phyloP scores from a whole-genome alignment of 140 eudicot genomes.

The Stevia rebaudiana region DNA sequence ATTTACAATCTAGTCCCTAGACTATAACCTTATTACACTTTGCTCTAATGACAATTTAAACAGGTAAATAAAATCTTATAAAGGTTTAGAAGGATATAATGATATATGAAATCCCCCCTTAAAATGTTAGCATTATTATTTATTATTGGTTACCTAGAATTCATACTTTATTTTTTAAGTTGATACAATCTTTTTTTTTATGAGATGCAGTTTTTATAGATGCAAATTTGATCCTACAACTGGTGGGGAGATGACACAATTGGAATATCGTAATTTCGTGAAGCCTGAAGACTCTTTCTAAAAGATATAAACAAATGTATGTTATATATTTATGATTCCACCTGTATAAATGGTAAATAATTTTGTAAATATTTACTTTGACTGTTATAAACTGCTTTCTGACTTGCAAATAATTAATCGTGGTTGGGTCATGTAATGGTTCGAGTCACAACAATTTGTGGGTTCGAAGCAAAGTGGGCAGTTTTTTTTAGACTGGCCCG shows the following conservation, averaged over 20 bases:
- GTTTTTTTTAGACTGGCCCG: too few relatives aligned
- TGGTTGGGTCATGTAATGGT: too few relatives aligned
- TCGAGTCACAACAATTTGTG: too few relatives aligned
- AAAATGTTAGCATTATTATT: neutral
- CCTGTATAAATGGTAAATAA: constrained; percentile 14
- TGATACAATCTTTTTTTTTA: neutral
- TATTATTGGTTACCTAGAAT: neutral
- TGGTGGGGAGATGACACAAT: constrained; percentile 85
- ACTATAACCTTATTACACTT: neutral
- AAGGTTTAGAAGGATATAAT: neutral
- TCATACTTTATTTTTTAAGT: neutral
- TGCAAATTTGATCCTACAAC: constrained; percentile 76
- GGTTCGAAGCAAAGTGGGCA: too few relatives aligned
- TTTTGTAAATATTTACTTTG: constrained; percentile 25
- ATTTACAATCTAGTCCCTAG: too few relatives aligned
- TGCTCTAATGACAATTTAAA: neutral
- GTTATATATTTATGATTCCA: constrained; percentile 1
- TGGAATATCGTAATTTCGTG: constrained; percentile 77
- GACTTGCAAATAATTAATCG: neutral
- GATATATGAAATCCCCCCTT: neutral
- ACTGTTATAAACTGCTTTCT: neutral
- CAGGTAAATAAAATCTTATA: neutral
- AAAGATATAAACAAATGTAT: neutral
- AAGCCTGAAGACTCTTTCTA: constrained; percentile 66
- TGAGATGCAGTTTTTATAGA: constrained; percentile 61